phyloP scores from a whole-genome alignment of 2,329 filamentous ascomycete genomes.

The Fusarium continuum region DNA sequence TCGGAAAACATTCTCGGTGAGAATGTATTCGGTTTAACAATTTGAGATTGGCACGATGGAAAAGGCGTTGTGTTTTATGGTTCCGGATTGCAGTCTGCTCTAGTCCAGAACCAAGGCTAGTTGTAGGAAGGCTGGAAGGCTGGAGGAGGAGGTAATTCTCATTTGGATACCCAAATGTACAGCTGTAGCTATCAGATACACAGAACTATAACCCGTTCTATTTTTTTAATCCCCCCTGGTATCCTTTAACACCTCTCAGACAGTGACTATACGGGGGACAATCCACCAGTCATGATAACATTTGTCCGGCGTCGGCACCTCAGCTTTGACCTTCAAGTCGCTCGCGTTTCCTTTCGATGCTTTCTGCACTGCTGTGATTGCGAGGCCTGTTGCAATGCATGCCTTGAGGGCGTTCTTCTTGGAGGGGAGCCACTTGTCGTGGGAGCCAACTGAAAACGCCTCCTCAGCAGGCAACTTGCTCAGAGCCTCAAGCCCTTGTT shows the following conservation, averaged over 20 bases:
- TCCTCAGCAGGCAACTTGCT: conserved; percentile 61
- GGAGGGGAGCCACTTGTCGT: conserved; percentile 69
- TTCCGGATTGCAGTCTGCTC: conserved; percentile 8
- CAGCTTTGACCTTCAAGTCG: conserved; percentile 55
- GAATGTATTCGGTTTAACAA: conserved; percentile 14
- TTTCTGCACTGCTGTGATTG: conserved; percentile 68
- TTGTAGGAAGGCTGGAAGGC: conserved; percentile 9
- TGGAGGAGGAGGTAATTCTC: conserved; percentile 24
- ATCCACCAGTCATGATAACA: conserved; percentile 73
- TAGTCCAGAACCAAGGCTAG: conserved; percentile 1
- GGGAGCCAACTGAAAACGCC: conserved; percentile 64
- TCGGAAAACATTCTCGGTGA: conserved; percentile 27
- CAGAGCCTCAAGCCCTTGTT: conserved; percentile 65
- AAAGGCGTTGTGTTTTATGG: conserved; percentile 26
- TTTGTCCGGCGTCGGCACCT: conserved; percentile 62
- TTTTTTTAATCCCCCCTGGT: neutral
- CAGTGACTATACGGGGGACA: conserved; percentile 60
- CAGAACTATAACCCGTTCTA: conserved; percentile 22
- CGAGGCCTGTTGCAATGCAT: conserved; percentile 75
- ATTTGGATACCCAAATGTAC: conserved; percentile 44
- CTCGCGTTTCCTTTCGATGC: conserved; percentile 53
- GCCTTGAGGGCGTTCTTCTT: conserved; percentile 71
- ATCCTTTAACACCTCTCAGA: neutral
- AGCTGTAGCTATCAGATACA: conserved; percentile 29
- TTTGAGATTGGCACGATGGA: conserved; percentile 16